Percentiles rank a stretch among this genome's conserved stretches.
These are phyloP conservation scores for Gamarada debralockiae DNA, from an alignment of 495 filamentous ascomycete species.

Conservation along the genomic window DNA sequence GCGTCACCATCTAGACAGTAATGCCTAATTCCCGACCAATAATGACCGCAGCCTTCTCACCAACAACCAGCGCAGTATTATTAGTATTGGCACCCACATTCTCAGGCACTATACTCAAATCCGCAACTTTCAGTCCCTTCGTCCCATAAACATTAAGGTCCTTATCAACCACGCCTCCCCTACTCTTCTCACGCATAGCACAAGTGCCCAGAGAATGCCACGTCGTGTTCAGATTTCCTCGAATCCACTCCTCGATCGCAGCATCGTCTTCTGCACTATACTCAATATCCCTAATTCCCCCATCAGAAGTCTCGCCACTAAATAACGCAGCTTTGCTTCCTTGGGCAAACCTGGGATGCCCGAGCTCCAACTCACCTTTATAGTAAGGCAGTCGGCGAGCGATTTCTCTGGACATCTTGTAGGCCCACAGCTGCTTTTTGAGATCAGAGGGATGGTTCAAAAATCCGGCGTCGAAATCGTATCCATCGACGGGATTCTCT, in stretches of 20 bases:
- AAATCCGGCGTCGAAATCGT: conserved; percentile 42
- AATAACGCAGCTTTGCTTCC: conserved; percentile 29
- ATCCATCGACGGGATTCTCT: conserved; percentile 30
- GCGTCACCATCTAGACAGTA: too few relatives aligned
- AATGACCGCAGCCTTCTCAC: conserved; percentile 59
- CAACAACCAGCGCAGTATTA: conserved; percentile 55
- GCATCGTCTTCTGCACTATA: conserved; percentile 33
- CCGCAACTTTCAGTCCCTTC: conserved; percentile 43
- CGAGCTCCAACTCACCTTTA: conserved; percentile 43
- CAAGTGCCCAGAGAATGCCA: conserved; percentile 39
- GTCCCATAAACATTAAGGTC: conserved; percentile 52
- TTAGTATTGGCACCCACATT: conserved; percentile 61
- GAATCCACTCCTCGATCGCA: conserved; percentile 29
- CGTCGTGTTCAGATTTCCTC: conserved; percentile 34
- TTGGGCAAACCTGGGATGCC: conserved; percentile 47
- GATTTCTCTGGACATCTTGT: conserved; percentile 55
- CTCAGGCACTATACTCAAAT: conserved; percentile 52
- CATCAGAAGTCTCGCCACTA: conserved; percentile 28
- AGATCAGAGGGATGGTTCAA: conserved; percentile 19
- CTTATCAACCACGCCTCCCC: conserved; percentile 48
- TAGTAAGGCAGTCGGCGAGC: conserved; percentile 47
- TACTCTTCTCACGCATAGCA: conserved; percentile 29
- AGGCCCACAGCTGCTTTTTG: conserved; percentile 30
- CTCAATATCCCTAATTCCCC: conserved; percentile 16
- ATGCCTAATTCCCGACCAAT: conserved; percentile 47